Conservation (phyloP, 2,329 filamentous ascomycete species). For the Monilinia polystroma region DNA sequence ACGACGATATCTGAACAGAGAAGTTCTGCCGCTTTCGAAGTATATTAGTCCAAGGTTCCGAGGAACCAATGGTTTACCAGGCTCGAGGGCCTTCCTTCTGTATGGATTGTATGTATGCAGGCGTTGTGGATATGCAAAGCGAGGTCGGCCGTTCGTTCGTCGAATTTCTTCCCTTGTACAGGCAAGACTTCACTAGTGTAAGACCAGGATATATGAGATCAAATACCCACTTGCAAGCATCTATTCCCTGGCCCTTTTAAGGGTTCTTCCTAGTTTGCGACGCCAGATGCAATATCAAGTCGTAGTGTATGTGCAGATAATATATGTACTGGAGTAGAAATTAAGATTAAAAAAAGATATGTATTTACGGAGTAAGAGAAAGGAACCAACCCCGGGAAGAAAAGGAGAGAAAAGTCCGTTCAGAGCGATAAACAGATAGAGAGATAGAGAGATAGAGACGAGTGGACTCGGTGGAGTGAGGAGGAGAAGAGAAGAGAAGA, state of each 20-base stretch:
- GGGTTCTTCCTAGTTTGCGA: slow-evolving; percentile 23
- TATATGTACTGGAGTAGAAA: slow-evolving; percentile 7
- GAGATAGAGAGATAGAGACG: background rate
- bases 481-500: background rate
- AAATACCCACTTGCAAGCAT: slow-evolving; percentile 22
- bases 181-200: slow-evolving; percentile 21
- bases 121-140: slow-evolving; percentile 22
- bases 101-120: slow-evolving; percentile 22
- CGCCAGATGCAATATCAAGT: slow-evolving; percentile 15
- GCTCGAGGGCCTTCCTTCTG: slow-evolving; percentile 20
- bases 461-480: background rate
- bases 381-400: background rate
- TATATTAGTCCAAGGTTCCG: slow-evolving; percentile 18
- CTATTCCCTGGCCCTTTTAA: slow-evolving; percentile 21
- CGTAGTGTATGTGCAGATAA: slow-evolving; percentile 12
- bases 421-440: background rate
- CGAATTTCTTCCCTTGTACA: slow-evolving; percentile 22
- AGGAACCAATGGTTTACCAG: slow-evolving; percentile 20
- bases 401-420: background rate
- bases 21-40: slow-evolving; percentile 24
- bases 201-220: slow-evolving; percentile 23
- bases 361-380: background rate
- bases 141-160: slow-evolving; percentile 23
- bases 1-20: slow-evolving; percentile 23
- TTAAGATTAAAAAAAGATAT: slow-evolving; percentile 16